Base-by-base conservation (phyloP, 2,329 filamentous ascomycete species). In the Pseudocercospora fuligena region DNA sequence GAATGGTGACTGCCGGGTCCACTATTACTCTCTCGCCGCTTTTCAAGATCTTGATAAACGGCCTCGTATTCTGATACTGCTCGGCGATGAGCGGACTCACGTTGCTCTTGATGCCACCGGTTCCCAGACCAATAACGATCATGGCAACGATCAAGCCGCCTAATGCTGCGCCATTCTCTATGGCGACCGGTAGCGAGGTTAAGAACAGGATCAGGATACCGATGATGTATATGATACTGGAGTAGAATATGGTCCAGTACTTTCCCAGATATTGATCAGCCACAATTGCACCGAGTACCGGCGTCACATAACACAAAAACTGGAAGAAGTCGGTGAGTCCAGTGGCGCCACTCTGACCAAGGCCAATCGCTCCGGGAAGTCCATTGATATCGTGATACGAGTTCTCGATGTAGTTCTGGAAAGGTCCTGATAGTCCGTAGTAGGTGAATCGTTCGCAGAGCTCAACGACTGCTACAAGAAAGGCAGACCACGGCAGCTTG, bases 31-130 rank as follows among this genome's bases (percentile, higher is more conserved):
- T 76, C 70, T 83, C 80, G 40, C 81, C 80, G 74, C 63, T 78
- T 71, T 80, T 67, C 25, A 79, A 62, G 1, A 72, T 75, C 65
- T 77, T 79, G 51, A 83, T 73, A 63, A 77, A 80, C 0, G 78
- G 75, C 23, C 74, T 78, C 9, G 66, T 69, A 27, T 66, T 63
- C 12, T 73, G 75, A 40, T 82, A 80, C 70, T 84, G 82, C 70
- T 84, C 82, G 3, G 81, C 82, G 56, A 83, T 81, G 49, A 84
- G 68, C 1, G 82, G 81, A 19, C 78, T 79, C 51, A 93, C 90
- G 74, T 93, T 93, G 70, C 89, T 86, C 82, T 93, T 94, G 86
- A 93, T 93, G 73, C 91, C 90, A 66, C 91, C 91, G 0, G 90
- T 91, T 46, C 91, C 91, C 25, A 92, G 76, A 21, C 90, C 90